These are phyloP conservation scores for Iberis pinnata DNA, from an alignment of 345 rosid genomes.

Conservation along the genomic window DNA sequence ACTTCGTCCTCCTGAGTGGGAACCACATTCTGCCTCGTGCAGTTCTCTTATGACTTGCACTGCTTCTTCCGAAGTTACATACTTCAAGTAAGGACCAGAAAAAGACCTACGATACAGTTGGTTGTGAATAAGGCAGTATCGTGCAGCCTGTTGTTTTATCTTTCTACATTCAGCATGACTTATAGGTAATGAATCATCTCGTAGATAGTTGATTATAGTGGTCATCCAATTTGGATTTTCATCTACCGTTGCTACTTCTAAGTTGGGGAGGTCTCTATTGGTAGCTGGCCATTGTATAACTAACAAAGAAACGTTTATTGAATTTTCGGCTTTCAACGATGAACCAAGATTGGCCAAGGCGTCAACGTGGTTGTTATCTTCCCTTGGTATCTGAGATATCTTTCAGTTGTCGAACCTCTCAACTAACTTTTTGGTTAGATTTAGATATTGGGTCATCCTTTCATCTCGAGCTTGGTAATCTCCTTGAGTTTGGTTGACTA, in stretches of 20 bases:
- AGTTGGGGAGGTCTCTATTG: background rate
- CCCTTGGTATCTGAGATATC: background rate
- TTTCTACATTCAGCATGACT: background rate
- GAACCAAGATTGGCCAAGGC: background rate
- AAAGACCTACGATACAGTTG: background rate
- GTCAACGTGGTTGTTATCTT: background rate
- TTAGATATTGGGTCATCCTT: background rate
- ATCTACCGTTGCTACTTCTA: background rate
- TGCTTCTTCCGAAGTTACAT: background rate
- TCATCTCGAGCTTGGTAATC: background rate
- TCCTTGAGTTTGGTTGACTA: background rate
- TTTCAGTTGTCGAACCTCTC: background rate
- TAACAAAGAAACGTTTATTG: background rate
- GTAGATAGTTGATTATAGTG: background rate
- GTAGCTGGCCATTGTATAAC: background rate
- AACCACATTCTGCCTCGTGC: too few species aligned
- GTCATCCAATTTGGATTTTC: background rate
- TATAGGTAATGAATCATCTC: background rate
- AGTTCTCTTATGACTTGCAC: too few species aligned
- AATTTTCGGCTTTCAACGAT: background rate
- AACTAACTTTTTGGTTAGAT: accelerated
- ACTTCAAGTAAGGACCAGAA: background rate
- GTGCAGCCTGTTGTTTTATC: background rate
- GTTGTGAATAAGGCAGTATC: background rate
- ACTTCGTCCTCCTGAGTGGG: too few species aligned